Evolutionary conservation across 306 rosid genomes (phyloP).

Genomic region (Castanopsis chinensis): DNA sequence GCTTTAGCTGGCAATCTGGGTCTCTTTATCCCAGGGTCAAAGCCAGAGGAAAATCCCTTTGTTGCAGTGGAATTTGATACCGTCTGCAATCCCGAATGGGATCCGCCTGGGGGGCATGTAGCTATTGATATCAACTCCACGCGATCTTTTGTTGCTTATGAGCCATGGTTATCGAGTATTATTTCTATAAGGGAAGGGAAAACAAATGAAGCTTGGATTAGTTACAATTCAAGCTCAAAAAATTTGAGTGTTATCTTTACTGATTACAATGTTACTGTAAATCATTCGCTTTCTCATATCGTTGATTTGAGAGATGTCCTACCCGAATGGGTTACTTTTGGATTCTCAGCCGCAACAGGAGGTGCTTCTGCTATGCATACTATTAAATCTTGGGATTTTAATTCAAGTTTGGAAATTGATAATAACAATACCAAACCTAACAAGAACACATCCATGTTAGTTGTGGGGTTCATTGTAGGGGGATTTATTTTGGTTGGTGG

Average conservation of each 20-base stretch:
- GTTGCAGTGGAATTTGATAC: conserved; percentile 61
- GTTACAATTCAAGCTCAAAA: conserved; percentile 28
- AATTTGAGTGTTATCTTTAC: conserved; percentile 36
- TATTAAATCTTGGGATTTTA: conserved; percentile 3
- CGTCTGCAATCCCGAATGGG: neutral
- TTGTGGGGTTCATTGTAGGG: neutral
- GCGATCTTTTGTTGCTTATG: conserved; percentile 15
- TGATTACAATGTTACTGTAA: neutral
- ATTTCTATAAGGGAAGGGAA: neutral
- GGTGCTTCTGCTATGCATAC: neutral
- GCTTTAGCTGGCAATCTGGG: conserved; percentile 43
- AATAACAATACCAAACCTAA: too few species aligned
- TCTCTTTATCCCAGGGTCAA: conserved; percentile 14
- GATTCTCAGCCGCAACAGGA: conserved; percentile 29
- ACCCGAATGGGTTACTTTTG: conserved; percentile 31
- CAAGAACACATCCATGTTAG: neutral
- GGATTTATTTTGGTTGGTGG: neutral
- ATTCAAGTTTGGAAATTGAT: neutral
- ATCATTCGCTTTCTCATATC: too few species aligned
- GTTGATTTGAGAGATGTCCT: conserved; percentile 27
- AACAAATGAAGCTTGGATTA: conserved; percentile 28
- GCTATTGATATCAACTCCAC: conserved; percentile 43
- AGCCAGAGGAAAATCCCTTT: conserved; percentile 25
- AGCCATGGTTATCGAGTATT: conserved; percentile 22
- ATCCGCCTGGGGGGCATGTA: conserved; percentile 32